These are phyloP conservation scores for Auricularia auricula-judae DNA, from an alignment of 768 basidiomycete genomes.

Conservation along the genomic window DNA sequence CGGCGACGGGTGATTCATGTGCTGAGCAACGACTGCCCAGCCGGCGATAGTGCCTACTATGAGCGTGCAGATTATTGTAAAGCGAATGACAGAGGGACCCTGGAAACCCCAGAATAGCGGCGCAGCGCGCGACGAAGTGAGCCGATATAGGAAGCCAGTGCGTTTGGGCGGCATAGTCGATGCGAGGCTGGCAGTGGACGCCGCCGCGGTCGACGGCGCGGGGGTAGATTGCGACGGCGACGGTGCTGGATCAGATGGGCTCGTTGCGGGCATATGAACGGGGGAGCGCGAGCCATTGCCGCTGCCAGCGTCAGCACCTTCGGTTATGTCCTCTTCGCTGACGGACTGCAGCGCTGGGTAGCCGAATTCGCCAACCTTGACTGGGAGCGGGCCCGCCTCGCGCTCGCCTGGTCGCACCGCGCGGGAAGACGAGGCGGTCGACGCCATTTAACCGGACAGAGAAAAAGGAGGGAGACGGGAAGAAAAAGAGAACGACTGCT, in stretches of 20 bases:
- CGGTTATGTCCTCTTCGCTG: background rate
- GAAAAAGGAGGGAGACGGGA: background rate
- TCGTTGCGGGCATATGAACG: too few species aligned
- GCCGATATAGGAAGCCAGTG: background rate
- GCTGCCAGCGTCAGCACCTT: background rate
- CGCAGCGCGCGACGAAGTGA: conserved; percentile 1
- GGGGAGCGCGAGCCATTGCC: too few species aligned
- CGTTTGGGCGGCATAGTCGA: conserved; percentile 3
- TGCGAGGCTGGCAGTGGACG: background rate
- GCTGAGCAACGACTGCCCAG: conserved; percentile 39
- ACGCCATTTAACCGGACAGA: background rate
- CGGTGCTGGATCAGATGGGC: conserved; percentile 33
- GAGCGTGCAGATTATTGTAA: conserved; percentile 8
- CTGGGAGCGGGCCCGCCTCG: background rate
- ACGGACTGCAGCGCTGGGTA: background rate
- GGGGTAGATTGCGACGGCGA: conserved; percentile 33
- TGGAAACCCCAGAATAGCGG: conserved; percentile 11
- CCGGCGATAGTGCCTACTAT: conserved; percentile 39
- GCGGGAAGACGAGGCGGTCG: background rate
- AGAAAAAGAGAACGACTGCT: background rate
- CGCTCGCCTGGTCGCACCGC: background rate
- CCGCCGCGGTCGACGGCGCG: conserved; percentile 4
- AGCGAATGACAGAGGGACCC: conserved; percentile 8
- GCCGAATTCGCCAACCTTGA: background rate
- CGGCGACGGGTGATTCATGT: conserved; percentile 9